A percentile compares a stretch with the other conserved stretches of the same genome.
These are phyloP conservation scores for Carpinus fangiana DNA, from an alignment of 306 rosid genomes.

Conservation along the genomic window DNA sequence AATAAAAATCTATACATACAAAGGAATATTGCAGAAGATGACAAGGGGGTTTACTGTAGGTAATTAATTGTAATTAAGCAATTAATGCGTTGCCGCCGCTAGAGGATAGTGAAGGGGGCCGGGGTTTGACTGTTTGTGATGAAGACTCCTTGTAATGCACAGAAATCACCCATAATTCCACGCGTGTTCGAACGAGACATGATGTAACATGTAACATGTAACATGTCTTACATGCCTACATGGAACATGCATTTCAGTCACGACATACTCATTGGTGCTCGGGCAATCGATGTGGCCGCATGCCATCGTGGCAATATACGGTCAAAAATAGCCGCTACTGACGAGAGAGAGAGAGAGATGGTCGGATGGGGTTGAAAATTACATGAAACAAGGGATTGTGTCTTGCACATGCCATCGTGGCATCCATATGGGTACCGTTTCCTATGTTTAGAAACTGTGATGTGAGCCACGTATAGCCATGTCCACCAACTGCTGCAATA, in stretches of 20 bases:
- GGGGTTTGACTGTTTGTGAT: neutral
- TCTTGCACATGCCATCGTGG: constrained; percentile 24
- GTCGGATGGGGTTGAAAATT: constrained; percentile 32
- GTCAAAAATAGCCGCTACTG: constrained; percentile 30
- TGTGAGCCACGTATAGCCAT: constrained; percentile 39
- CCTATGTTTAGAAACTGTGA: constrained; percentile 34
- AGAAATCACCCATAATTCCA: neutral
- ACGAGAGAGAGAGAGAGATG: constrained; percentile 1
- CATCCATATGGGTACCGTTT: constrained; percentile 40
- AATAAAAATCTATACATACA: neutral
- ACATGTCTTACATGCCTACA: too few species aligned
- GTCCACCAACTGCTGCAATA: constrained; percentile 27
- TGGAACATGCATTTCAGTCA: constrained; percentile 7
- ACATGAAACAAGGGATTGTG: constrained; percentile 33
- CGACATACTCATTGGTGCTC: neutral
- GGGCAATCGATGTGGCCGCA: neutral
- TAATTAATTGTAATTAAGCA: neutral
- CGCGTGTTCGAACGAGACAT: neutral
- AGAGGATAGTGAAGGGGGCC: neutral
- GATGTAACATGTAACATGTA: neutral
- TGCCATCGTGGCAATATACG: neutral
- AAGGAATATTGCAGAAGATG: neutral
- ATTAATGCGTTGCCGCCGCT: neutral
- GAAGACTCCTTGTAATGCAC: neutral
- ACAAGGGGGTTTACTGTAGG: neutral